Percentiles rank a stretch among this genome's conserved stretches.
Evolutionary conservation across 2,329 filamentous ascomycete species (phyloP).

Genomic region (Thelonectria discophora): DNA sequence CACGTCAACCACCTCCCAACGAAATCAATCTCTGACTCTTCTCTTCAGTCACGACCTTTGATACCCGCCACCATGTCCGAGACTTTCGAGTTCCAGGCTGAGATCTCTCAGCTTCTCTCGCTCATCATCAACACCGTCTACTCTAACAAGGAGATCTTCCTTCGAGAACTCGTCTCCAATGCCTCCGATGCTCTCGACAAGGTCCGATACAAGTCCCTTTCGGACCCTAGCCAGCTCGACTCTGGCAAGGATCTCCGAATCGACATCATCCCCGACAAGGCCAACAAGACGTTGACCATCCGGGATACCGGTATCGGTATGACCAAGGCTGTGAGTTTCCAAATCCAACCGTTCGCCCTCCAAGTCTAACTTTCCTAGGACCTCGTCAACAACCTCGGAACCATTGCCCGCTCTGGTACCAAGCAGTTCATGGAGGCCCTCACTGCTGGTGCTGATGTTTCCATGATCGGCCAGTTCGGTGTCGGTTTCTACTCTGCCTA

Average conservation of each 20-base stretch:
- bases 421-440: slow-evolving; percentile 99
- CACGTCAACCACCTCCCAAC: slow-evolving; percentile 24
- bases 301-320: slow-evolving; percentile 99
- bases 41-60: slow-evolving; percentile 45
- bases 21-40: slow-evolving; percentile 30
- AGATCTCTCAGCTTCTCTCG: slow-evolving; percentile 99
- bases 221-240: slow-evolving; percentile 97
- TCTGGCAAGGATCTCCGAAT: slow-evolving; percentile 97
- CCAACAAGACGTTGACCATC: slow-evolving; percentile 96
- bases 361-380: slow-evolving; percentile 63
- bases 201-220: slow-evolving; percentile 98
- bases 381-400: slow-evolving; percentile 99
- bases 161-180: slow-evolving; percentile 98
- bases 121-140: slow-evolving; percentile 99
- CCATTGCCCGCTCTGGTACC: slow-evolving; percentile 97
- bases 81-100: slow-evolving; percentile 99
- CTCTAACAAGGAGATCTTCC: slow-evolving; percentile 99
- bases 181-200: slow-evolving; percentile 99
- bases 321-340: slow-evolving; percentile 95
- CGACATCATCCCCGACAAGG: slow-evolving; percentile 98
- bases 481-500: slow-evolving; percentile 99
- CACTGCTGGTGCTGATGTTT: slow-evolving; percentile 97
- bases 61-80: slow-evolving; percentile 80
- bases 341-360: not conserved
- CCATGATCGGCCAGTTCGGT: slow-evolving; percentile 99